Conservation (phyloP, 345 rosid species). For the Hibiscus mutabilis region DNA sequence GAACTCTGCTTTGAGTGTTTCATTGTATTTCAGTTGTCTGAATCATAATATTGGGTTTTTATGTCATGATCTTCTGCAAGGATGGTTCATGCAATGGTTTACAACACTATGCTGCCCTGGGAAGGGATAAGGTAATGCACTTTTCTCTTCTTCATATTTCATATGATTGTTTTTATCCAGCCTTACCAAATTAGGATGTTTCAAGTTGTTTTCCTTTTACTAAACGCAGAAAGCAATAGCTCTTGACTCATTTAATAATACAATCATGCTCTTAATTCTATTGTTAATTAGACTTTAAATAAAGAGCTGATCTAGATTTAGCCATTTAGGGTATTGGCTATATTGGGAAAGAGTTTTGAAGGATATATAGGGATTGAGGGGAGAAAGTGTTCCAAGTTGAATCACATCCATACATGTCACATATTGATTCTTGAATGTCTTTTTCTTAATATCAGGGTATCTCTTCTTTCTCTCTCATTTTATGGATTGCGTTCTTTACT, state of each 20-base stretch:
- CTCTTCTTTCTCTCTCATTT: neutral
- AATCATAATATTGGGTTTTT: conserved; percentile 8
- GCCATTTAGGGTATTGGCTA: neutral
- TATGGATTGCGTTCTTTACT: neutral
- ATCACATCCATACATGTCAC: neutral
- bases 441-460: neutral
- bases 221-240: neutral
- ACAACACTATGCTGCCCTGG: conserved; percentile 99
- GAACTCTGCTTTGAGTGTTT: neutral
- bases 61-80: conserved; percentile 35
- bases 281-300: conserved; percentile 1
- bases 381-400: neutral
- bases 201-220: neutral
- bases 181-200: neutral
- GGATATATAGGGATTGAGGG: neutral
- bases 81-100: conserved; percentile 99
- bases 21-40: neutral
- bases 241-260: neutral
- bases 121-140: conserved; percentile 86
- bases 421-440: neutral
- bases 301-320: neutral
- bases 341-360: neutral
- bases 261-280: neutral
- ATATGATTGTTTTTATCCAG: neutral
- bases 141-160: neutral